A percentile compares a stretch with the other conserved stretches of the same genome.
Conservation (phyloP, 192 early-diverging fungal species). For the Coemansia pectinata region DNA sequence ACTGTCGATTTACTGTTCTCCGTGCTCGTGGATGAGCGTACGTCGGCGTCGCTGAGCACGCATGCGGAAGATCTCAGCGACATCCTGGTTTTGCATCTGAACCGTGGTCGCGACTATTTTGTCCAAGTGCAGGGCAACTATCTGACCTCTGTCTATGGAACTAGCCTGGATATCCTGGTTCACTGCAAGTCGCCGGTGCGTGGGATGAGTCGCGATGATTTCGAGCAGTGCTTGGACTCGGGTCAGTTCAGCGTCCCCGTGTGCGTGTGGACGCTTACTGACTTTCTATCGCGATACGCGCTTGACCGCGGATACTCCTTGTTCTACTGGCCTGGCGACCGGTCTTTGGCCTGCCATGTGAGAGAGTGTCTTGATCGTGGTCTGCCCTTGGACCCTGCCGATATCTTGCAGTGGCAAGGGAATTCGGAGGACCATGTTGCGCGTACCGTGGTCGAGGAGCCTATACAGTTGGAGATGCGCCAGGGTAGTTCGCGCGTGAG, state of each 20-base stretch:
- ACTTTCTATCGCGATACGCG: slow-evolving; percentile 45
- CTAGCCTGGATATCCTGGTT: slow-evolving; percentile 65
- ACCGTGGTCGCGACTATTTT: slow-evolving; percentile 85
- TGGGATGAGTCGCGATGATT: slow-evolving; percentile 51
- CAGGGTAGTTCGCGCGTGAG: slow-evolving; percentile 11
- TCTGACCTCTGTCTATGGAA: slow-evolving; percentile 73
- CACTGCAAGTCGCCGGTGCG: slow-evolving; percentile 62
- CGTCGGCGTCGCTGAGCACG: slow-evolving; percentile 58
- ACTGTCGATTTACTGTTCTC: slow-evolving; percentile 17
- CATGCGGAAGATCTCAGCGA: slow-evolving; percentile 31
- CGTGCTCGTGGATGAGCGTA: slow-evolving; percentile 59
- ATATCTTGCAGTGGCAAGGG: slow-evolving; percentile 28
- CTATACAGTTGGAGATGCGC: neutral
- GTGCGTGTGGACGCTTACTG: slow-evolving; percentile 48
- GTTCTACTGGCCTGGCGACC: slow-evolving; percentile 61
- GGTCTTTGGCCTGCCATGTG: slow-evolving; percentile 62
- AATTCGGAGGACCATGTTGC: slow-evolving; percentile 24
- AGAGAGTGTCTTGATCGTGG: slow-evolving; percentile 82
- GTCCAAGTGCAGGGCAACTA: slow-evolving; percentile 72
- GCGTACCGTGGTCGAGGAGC: slow-evolving; percentile 27
- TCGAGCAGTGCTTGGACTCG: slow-evolving; percentile 35
- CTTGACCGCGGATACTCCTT: slow-evolving; percentile 34
- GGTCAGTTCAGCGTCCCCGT: slow-evolving; percentile 53
- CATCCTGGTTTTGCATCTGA: slow-evolving; percentile 75
- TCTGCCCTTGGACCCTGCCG: slow-evolving; percentile 16